Evolutionary conservation across 805 yeast genomes (phyloP).

Genomic region (Lachancea fermentati): DNA sequence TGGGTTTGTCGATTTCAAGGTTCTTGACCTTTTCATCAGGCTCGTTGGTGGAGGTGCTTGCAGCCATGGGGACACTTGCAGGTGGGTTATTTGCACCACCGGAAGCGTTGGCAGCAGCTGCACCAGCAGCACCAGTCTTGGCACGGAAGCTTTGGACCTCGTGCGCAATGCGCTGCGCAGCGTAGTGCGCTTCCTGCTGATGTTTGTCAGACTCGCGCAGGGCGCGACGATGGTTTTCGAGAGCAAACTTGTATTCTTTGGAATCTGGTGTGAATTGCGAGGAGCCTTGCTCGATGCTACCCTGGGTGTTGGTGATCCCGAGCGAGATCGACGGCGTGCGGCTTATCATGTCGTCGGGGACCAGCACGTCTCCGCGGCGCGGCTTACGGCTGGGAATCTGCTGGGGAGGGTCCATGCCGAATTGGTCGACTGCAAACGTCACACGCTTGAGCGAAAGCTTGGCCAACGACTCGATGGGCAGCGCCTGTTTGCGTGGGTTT

Average conservation of each 20-base stretch:
- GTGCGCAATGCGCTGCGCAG: constrained; percentile 63
- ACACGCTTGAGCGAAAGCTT: constrained; percentile 51
- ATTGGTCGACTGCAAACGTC: constrained; percentile 68
- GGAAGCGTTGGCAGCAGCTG: constrained; percentile 32
- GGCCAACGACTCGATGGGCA: constrained; percentile 29
- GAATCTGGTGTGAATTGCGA: constrained; percentile 33
- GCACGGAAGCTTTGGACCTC: constrained; percentile 50
- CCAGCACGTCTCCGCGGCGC: constrained; percentile 66
- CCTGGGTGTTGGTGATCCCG: constrained; percentile 54
- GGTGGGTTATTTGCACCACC: constrained; percentile 29
- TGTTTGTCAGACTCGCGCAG: constrained; percentile 60
- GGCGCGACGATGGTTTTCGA: constrained; percentile 52
- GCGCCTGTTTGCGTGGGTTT: constrained; percentile 37
- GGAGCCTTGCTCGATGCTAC: constrained; percentile 14
- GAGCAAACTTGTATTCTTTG: constrained; percentile 48
- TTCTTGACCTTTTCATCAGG: constrained; percentile 25
- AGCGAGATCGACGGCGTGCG: constrained; percentile 61
- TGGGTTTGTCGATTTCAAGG: constrained; percentile 65
- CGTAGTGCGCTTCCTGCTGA: constrained; percentile 68
- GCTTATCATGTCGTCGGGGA: constrained; percentile 57
- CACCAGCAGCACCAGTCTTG: neutral
- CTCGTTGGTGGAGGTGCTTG: constrained; percentile 9
- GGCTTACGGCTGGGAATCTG: constrained; percentile 88
- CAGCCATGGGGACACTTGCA: constrained; percentile 11
- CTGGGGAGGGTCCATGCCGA: constrained; percentile 82